Conservation (phyloP, 2,329 filamentous ascomycete genomes). For the Raffaelea albimanens region DNA sequence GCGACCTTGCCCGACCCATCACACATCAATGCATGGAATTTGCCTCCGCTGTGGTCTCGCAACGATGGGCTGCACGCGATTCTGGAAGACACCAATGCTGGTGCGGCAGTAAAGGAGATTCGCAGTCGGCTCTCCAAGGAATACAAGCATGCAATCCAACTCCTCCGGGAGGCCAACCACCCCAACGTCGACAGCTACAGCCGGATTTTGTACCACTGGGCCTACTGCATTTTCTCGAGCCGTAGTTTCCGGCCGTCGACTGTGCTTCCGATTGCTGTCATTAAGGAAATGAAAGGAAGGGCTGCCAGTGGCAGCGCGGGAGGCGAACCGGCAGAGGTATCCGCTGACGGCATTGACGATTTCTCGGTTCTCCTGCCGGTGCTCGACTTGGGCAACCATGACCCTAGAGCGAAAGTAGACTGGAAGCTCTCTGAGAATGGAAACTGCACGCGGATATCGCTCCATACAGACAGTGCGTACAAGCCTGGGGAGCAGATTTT, state of each 20-base stretch:
- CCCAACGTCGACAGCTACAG: constrained; percentile 22
- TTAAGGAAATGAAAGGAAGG: neutral
- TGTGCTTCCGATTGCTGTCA: constrained; percentile 32
- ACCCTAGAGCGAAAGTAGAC: constrained; percentile 45
- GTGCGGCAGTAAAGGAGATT: constrained; percentile 39
- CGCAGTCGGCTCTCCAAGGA: constrained; percentile 35
- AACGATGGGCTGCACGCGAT: constrained; percentile 18
- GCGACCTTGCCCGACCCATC: constrained; percentile 53
- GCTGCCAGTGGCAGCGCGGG: constrained; percentile 14
- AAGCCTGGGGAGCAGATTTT: constrained; percentile 45
- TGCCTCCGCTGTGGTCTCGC: constrained; percentile 53
- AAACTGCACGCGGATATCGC: constrained; percentile 19
- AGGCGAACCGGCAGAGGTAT: constrained; percentile 20
- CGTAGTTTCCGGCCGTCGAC: constrained; percentile 55
- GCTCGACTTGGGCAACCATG: constrained; percentile 65
- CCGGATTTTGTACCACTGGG: constrained; percentile 50
- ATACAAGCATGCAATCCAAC: constrained; percentile 27
- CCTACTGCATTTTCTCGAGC: constrained; percentile 55
- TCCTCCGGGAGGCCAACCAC: too few species aligned
- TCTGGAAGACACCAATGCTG: constrained; percentile 44
- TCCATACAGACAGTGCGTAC: constrained; percentile 34
- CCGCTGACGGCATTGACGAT: constrained; percentile 39
- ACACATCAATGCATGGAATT: constrained; percentile 36
- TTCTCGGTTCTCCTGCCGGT: constrained; percentile 62
- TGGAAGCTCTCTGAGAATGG: constrained; percentile 42